Base-by-base conservation (phyloP, 2,329 filamentous ascomycete genomes). In the Fusarium nodosum region DNA sequence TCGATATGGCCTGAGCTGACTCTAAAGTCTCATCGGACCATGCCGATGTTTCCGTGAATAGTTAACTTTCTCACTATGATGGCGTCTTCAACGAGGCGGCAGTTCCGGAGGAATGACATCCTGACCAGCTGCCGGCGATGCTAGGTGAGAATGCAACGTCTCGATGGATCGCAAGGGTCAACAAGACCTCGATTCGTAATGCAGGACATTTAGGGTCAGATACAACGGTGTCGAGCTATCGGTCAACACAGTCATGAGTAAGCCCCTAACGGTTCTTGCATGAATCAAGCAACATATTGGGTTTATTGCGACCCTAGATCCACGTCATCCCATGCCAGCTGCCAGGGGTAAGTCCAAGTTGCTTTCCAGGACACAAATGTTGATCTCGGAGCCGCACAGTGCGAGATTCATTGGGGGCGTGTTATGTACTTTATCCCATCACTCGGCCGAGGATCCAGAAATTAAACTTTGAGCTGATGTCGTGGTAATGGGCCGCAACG, bases 351-450 rank as follows among this genome's bases (percentile, higher is more conserved):
- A 1, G 9, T 7, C 12, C 18, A 38, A 12, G 6, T 5, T 12
- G 10, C 18, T 38, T 20, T 12, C n/a, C n/a, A 20, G 12, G n/a
- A 20, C 11, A 20, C 12, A 4, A 13, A 12, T 3, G 10, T 13
- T 7, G 18, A 38, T 12, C 2, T n/a, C 36, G 36, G n/a, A 20
- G 12, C 1, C 36, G 36, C n/a, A 38, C 36, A 38, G 36, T 38
- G 36, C n/a, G n/a, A 12, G 11, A 4, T 7, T 2, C 5, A 0
- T 2, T 1, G 18, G 11, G 36, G 0, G 36, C 12, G n/a, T 13
- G 12, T 6, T 38, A 38, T 13, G 3, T 20, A 38, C n/a, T 7
- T 7, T 7, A 38, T 38, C 36, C 36, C n/a, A 38, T 13, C n/a
- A 38, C 36, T 38, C 36, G n/a, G n/a, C 36, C 36, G 11, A 38